Evolutionary conservation across 805 yeast genomes (phyloP), one percentile per base, ranked within the genome.

Genomic region (Yarrowia keelungensis): DNA sequence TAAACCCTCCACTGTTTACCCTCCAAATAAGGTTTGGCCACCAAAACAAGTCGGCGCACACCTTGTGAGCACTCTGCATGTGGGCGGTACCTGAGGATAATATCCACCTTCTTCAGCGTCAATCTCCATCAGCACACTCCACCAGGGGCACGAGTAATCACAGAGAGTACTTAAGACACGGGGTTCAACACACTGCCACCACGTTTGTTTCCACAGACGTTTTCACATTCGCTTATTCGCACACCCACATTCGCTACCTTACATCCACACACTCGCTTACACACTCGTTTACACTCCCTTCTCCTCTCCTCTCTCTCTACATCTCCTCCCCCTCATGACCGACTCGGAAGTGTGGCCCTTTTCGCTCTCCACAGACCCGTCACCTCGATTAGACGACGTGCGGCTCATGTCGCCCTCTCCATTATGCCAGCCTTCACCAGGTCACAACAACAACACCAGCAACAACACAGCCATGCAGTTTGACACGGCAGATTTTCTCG

Each of bases 31-130:
- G 15, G 65, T 59, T 59, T 59, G 51, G 51, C 32, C 65, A 59
- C 65, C 65, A 59, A 43, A 59, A 59, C 65, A 59, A 59, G 47
- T 56, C 62, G 47, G 35, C 32, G 32, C 65, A 59, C 51, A 59
- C 65, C 65, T 58, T 59, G 65, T 59, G 65, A 59, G 51, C 65
- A 58, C 50, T 12, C 43, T 59, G 65, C 65, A 59, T 59, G 15
- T 35, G 51, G 14, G 42, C 41, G 42, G 65, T 59, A 45, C 51
- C 50, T 15, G 39, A 26, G 47, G 62, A 56, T 56, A 56, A 41
- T 56, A 56, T 41, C 38, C 62, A 22, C 45, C 62, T 41, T 26
- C 15, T 9, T 3, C 26, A 41, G 47, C 39, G 39, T 26, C 47
- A 42, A 39, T 38, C 61, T 14, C 47, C 19, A 26, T 26, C 39